Conservation (phyloP, 1,284 basidiomycete species). For the Naganishia albida region DNA sequence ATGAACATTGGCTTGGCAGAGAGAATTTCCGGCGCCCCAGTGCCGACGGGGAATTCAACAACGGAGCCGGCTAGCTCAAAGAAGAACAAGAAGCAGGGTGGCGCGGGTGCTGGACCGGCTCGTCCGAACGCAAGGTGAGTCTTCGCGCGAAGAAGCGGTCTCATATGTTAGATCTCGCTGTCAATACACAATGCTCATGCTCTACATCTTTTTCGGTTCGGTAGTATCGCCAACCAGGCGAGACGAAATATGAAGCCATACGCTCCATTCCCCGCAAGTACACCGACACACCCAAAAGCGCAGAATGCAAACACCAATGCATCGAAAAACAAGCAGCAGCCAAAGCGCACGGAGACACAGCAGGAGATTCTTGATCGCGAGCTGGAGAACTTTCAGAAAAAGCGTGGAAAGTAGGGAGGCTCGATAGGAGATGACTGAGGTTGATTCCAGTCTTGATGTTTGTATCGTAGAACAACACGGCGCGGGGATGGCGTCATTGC, state of each 20-base stretch:
- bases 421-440: neutral
- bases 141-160: neutral
- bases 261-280: slow-evolving; percentile 6
- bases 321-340: slow-evolving; percentile 6
- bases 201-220: neutral
- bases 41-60: neutral
- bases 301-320: neutral
- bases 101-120: slow-evolving; percentile 1
- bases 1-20: slow-evolving; percentile 23
- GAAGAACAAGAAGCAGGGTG: slow-evolving; percentile 14
- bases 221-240: slow-evolving; percentile 13
- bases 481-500: too few species aligned
- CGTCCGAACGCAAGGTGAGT: slow-evolving; percentile 19
- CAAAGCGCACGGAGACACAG: slow-evolving; percentile 14
- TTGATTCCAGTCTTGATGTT: too few species aligned
- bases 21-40: slow-evolving; percentile 19
- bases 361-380: slow-evolving; percentile 27
- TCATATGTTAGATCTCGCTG: neutral
- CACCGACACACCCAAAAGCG: slow-evolving; percentile 11
- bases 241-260: slow-evolving; percentile 26
- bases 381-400: slow-evolving; percentile 16
- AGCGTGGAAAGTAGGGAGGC: slow-evolving; percentile 11
- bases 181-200: neutral
- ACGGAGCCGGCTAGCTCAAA: neutral
- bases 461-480: too few species aligned